phyloP scores from a whole-genome alignment of 1,139 yeast species.

The Debaryomyces singareniensis region DNA sequence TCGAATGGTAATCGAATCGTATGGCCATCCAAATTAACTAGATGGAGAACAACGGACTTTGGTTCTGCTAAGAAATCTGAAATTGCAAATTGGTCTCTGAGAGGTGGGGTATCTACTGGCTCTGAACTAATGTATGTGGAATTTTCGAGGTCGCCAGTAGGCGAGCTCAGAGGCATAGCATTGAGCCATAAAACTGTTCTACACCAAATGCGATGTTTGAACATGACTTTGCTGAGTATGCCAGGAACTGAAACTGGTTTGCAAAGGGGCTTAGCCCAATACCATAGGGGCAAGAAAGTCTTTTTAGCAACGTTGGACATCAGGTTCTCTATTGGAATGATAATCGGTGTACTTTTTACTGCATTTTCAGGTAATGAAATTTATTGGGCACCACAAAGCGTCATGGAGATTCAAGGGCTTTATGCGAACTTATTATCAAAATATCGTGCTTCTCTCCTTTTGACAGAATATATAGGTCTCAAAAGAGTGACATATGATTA shows the following conservation, averaged over 20 bases:
- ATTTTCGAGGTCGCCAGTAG: conserved; percentile 83
- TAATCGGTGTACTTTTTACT: conserved; percentile 73
- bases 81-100: conserved; percentile 23
- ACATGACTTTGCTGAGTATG: conserved; percentile 59
- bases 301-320: conserved; percentile 75
- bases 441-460: conserved; percentile 62
- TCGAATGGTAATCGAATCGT: conserved; percentile 28
- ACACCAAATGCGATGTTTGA: conserved; percentile 79
- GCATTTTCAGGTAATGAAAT: conserved; percentile 80
- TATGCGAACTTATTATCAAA: conserved; percentile 77
- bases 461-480: conserved; percentile 86
- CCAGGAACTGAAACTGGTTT: conserved; percentile 44
- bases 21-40: conserved; percentile 44
- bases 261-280: conserved; percentile 24
- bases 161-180: conserved; percentile 90
- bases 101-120: conserved; percentile 16
- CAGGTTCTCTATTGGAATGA: conserved; percentile 82
- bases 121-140: conserved; percentile 85
- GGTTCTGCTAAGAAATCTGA: conserved; percentile 56
- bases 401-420: conserved; percentile 78
- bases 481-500: conserved; percentile 92
- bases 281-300: conserved; percentile 25
- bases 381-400: conserved; percentile 71
- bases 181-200: conserved; percentile 81
- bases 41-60: conserved; percentile 86